Conservation (phyloP, 129 eudicot genomes). For the Flaveria ramosissima region DNA sequence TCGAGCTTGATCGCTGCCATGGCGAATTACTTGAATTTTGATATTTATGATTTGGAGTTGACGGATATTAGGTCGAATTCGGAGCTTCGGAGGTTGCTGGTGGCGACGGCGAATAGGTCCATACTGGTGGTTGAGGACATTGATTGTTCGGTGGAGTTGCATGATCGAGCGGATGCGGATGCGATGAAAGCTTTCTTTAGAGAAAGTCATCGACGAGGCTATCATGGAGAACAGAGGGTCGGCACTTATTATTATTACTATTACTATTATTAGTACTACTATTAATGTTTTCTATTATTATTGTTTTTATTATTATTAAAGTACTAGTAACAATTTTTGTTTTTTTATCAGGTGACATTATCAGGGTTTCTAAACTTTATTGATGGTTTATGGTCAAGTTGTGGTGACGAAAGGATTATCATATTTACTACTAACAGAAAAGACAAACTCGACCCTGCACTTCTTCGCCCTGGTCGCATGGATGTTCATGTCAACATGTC, state of each 20-base stretch:
- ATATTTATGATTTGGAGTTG: slow-evolving; percentile 34
- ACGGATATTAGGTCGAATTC: slow-evolving; percentile 24
- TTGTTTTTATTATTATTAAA: neutral
- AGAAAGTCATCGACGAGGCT: neutral
- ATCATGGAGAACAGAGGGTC: neutral
- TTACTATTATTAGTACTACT: neutral
- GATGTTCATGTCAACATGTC: slow-evolving; percentile 84
- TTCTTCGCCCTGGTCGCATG: slow-evolving; percentile 84
- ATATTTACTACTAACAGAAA: slow-evolving; percentile 70
- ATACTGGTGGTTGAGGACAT: slow-evolving; percentile 67
- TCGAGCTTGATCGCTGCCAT: slow-evolving; percentile 35
- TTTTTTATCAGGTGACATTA: slow-evolving; percentile 40
- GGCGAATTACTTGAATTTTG: slow-evolving; percentile 36
- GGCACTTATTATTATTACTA: too few species aligned
- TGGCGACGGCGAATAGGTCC: slow-evolving; percentile 52
- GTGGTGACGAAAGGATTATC: slow-evolving; percentile 72
- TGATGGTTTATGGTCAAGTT: slow-evolving; percentile 84
- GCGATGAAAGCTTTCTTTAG: neutral
- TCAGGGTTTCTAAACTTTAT: slow-evolving; percentile 62
- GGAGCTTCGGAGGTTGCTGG: slow-evolving; percentile 42
- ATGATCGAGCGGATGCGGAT: slow-evolving; percentile 13
- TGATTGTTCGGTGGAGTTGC: slow-evolving; percentile 53
- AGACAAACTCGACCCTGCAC: slow-evolving; percentile 71
- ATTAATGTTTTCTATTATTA: too few species aligned
- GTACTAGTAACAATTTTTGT: too few species aligned